Conservation (phyloP, 768 basidiomycete genomes). For the Clathrus columnatus region DNA sequence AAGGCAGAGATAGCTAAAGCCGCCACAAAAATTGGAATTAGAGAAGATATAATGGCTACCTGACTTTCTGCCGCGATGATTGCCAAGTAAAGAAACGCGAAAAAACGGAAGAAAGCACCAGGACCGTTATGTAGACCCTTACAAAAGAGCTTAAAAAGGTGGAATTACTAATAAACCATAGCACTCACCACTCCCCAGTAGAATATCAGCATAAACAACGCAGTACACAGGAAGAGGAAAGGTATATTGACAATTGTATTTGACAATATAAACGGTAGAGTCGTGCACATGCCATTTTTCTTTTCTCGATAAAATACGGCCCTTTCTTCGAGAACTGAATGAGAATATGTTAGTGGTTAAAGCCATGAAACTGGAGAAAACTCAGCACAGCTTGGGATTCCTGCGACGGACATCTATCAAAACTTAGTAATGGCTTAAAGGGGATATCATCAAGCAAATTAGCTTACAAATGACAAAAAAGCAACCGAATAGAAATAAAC, state of each 20-base stretch:
- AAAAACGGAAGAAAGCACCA: constrained; percentile 44
- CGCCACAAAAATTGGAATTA: constrained; percentile 51
- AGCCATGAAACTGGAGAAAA: background rate
- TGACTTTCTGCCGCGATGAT: constrained; percentile 47
- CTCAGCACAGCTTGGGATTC: constrained; percentile 39
- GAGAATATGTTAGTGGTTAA: background rate
- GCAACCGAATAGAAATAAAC: constrained; percentile 52
- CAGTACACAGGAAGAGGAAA: constrained; percentile 42
- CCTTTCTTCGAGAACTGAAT: constrained; percentile 39
- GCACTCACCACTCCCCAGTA: background rate
- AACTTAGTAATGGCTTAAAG: background rate
- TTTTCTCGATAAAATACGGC: constrained; percentile 48
- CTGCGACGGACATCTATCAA: constrained; percentile 43
- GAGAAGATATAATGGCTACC: constrained; percentile 37
- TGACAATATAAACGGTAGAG: constrained; percentile 44
- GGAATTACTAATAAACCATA: constrained; percentile 11
- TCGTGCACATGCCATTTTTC: constrained; percentile 48
- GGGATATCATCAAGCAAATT: constrained; percentile 13
- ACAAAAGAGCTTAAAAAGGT: constrained; percentile 15
- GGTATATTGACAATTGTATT: constrained; percentile 47
- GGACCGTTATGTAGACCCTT: constrained; percentile 41
- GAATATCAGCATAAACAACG: constrained; percentile 40
- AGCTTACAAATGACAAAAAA: constrained; percentile 29
- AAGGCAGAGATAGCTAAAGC: constrained; percentile 41
- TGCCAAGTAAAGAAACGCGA: constrained; percentile 44